Base-by-base conservation (phyloP, 495 filamentous ascomycete genomes). In the Aspergillus bertholletiae region DNA sequence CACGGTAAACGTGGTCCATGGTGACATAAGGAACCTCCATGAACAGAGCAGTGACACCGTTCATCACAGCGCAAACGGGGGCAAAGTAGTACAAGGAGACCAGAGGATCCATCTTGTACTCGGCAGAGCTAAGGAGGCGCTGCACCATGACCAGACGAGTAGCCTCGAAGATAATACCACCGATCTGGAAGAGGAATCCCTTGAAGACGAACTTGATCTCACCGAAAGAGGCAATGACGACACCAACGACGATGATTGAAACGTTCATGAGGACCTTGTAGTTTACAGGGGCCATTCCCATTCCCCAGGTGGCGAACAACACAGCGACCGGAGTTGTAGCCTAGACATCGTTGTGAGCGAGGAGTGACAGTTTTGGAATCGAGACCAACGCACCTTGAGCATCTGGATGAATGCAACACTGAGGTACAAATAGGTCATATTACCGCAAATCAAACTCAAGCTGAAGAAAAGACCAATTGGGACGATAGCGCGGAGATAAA, bases 81-180 rank as follows among this genome's bases (percentile, higher is more conserved):
- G 92, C 92, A 62, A 93, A 97, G 80, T 97, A 96, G 83, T 96
- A 97, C 11, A 97, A 82, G 7, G 92, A 96, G 32, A 97, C 92
- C 35, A 96, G 81, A 48, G 92, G 92, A 70, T 97, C 92, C 92
- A 97, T 97, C 85, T 96, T 96, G 83, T 84, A 96, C 76, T 96
- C 92, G 48, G 88, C 79, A 11, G 88, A 90, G 81, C 85, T 92
- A 51, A 97, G 83, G 46, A 97, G 80, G 40, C 85, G 84, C 78
- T 96, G 87, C 41, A 97, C 90, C 88, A 97, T 86, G 71, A 90
- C 89, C 60, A 97, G 81, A 62, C 92, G 89, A 60, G 90, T 85
- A 50, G 92, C 91, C 76, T 97, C 92, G 71, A 95, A 96, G 65
- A 86, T 65, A 64, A 97, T 87, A 70, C 92, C 92, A 51, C 75